Conservation (phyloP, 768 basidiomycete species). For the Boletus reticuloceps region DNA sequence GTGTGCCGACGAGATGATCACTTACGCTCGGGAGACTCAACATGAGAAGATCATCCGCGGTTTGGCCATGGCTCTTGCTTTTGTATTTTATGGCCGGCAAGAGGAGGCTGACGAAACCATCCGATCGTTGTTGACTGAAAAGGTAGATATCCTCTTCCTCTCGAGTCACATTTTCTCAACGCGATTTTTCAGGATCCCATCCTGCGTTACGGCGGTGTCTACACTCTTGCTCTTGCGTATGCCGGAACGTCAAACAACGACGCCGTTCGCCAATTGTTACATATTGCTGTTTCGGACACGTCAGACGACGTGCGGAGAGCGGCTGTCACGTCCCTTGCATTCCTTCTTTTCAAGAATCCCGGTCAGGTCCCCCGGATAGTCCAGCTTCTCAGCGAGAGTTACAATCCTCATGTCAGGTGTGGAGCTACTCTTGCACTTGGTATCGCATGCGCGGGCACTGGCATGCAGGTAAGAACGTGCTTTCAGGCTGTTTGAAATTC, state of each 20-base stretch:
- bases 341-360: conserved; percentile 96
- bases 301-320: conserved; percentile 97
- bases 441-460: conserved; percentile 96
- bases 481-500: background rate
- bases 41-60: conserved; percentile 99
- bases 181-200: conserved; percentile 75
- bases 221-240: conserved; percentile 93
- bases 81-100: conserved; percentile 89
- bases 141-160: conserved; percentile 48
- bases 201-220: conserved; percentile 95
- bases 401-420: conserved; percentile 97
- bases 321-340: conserved; percentile 93
- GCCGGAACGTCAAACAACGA: conserved; percentile 95
- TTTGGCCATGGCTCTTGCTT: conserved; percentile 87
- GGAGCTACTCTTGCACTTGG: conserved; percentile 96
- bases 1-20: conserved; percentile 89
- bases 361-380: conserved; percentile 95
- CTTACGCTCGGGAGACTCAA: conserved; percentile 95
- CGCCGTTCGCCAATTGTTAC: conserved; percentile 86
- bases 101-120: conserved; percentile 90
- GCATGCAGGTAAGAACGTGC: conserved; percentile 67
- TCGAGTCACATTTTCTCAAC: background rate
- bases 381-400: conserved; percentile 94
- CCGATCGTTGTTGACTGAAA: conserved; percentile 75
- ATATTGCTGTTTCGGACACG: conserved; percentile 97